Base-by-base conservation (phyloP, 2,329 filamentous ascomycete species). In the Ceratocystis variospora region DNA sequence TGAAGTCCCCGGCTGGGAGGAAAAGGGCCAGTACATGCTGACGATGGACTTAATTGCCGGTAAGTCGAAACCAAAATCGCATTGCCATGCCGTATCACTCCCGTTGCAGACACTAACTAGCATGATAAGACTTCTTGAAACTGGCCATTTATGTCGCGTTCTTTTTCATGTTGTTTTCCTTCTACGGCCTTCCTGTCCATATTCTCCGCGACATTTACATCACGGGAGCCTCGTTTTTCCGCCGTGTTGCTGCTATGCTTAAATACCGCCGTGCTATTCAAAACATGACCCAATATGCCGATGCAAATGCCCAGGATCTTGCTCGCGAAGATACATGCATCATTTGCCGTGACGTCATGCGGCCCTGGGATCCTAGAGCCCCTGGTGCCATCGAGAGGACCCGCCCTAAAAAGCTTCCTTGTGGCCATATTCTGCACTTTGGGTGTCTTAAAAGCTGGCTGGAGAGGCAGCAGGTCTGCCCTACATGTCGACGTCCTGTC, bases 261-360 rank as follows among this genome's bases (percentile, higher is more conserved):
- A 86, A 90, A 68, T 99, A 97, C 74, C 87, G 92, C 67, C 90
- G 90, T 72, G 94, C 94, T 1, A 91, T 96, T 2, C 83, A 88
- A 70, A 90, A 97, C 73, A 97, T 99, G 91, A 94, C 96, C 73
- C 84, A 84, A 68, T 97, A 96, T 73, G 88, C 89, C 3, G 94
- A 99, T 74, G 94, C 94, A 1, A 96, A 89, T 0, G 81, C 83
- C 1, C 90, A 95, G 70, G 93, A 99, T 70, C 83, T 99, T 28
- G 79, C 81, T 33, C 82, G 89, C 62, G 93, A 96, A 73, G 90
- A 95, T 72, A 95, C 94, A 2, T 99, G 94, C 75, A 99, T 99
- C 71, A 96, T 99, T 66, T 99, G 94, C 75, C 86, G 94, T 68
- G 94, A 99, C 74, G 90, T 95, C 70, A 99, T 99, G 94, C 84